phyloP scores from a whole-genome alignment of 2,329 filamentous ascomycete genomes.

The Cladophialophora exuberans region DNA sequence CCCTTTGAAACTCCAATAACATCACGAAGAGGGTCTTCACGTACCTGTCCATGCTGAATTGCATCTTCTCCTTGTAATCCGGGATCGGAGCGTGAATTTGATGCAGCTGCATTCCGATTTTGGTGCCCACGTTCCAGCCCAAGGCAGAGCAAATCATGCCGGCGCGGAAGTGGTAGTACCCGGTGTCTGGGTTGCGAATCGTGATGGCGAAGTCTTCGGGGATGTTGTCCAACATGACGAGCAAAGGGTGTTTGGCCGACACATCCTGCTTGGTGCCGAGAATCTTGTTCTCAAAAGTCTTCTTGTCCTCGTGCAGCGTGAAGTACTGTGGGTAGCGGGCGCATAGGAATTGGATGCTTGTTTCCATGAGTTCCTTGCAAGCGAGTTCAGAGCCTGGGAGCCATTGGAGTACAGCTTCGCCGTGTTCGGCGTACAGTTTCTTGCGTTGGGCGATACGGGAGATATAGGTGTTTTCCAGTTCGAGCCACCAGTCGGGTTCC shows the following conservation, averaged over 20 bases:
- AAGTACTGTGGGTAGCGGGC: conserved; percentile 78
- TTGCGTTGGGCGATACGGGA: conserved; percentile 70
- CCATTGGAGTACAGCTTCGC: conserved; percentile 65
- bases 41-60: conserved; percentile 81
- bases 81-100: conserved; percentile 76
- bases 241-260: conserved; percentile 64
- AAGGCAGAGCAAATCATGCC: conserved; percentile 78
- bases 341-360: conserved; percentile 78
- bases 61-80: conserved; percentile 86
- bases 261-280: conserved; percentile 66
- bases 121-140: conserved; percentile 76
- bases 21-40: conserved; percentile 30
- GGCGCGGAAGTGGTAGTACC: conserved; percentile 73
- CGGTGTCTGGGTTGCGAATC: conserved; percentile 70
- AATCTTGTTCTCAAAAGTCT: conserved; percentile 69
- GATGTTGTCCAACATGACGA: conserved; percentile 74
- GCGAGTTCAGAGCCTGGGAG: conserved; percentile 77
- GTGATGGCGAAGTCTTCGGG: conserved; percentile 84
- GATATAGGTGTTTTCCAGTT: conserved; percentile 75
- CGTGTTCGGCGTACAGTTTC: conserved; percentile 65
- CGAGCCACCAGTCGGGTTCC: conserved; percentile 86
- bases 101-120: conserved; percentile 71
- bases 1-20: too few species aligned
- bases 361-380: conserved; percentile 87
- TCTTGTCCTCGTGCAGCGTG: conserved; percentile 57